Evolutionary conservation across 257 asterid genomes (phyloP).

Genomic region (Ilex aquifolium): DNA sequence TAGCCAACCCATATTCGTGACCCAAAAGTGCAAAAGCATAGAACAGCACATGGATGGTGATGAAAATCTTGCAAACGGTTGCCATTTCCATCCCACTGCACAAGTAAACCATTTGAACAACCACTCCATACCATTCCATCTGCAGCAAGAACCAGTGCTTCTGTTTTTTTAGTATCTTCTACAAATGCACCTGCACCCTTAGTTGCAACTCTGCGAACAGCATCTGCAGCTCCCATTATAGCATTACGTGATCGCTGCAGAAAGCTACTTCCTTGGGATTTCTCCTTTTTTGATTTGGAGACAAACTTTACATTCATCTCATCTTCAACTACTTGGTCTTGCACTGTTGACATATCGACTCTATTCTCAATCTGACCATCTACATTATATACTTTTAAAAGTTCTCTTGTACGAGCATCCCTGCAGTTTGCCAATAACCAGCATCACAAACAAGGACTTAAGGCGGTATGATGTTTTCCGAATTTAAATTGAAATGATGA

Average conservation of each 20-base stretch:
- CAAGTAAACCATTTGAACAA: conserved; percentile 69
- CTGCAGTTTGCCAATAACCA: conserved; percentile 31
- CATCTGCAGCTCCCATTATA: conserved; percentile 96
- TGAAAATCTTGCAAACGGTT: conserved; percentile 65
- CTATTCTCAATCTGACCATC: conserved; percentile 89
- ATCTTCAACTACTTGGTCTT: conserved; percentile 68
- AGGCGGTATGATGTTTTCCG: not conserved
- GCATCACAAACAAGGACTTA: not conserved
- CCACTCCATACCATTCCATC: conserved; percentile 93
- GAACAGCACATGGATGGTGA: conserved; percentile 73
- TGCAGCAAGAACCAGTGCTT: conserved; percentile 61
- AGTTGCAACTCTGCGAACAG: conserved; percentile 84
- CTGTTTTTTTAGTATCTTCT: conserved; percentile 73
- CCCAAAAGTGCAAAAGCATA: conserved; percentile 65
- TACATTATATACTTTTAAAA: conserved; percentile 63
- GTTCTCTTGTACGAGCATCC: conserved; percentile 94
- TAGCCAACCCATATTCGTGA: conserved; percentile 84
- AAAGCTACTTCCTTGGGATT: conserved; percentile 61
- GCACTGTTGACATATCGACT: conserved; percentile 48
- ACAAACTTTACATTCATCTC: conserved; percentile 60
- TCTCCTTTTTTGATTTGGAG: conserved; percentile 83
- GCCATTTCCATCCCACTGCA: conserved; percentile 98
- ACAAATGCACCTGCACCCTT: conserved; percentile 68
- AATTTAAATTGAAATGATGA: not conserved
- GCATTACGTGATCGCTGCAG: conserved; percentile 91